Evolutionary conservation across 2,329 filamentous ascomycete genomes (phyloP).

Genomic region (Metarhizium anisopliae): DNA sequence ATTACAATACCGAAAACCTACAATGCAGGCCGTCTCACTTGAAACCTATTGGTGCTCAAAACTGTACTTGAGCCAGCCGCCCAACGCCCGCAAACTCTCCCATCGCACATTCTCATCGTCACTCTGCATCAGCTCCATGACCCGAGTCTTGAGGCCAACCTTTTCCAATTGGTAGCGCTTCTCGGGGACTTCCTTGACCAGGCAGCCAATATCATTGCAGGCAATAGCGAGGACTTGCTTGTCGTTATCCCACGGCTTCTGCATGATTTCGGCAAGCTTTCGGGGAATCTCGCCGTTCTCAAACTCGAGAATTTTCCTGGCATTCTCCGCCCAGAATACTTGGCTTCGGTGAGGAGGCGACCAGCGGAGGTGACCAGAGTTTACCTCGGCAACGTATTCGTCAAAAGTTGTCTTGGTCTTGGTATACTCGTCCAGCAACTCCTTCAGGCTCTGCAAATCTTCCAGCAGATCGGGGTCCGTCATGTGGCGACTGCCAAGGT

Average conservation of each 20-base stretch:
- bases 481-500: slow-evolving; percentile 52
- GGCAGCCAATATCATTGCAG: slow-evolving; percentile 81
- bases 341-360: slow-evolving; percentile 81
- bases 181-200: slow-evolving; percentile 86
- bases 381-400: slow-evolving; percentile 81
- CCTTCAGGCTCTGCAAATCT: slow-evolving; percentile 51
- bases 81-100: slow-evolving; percentile 82
- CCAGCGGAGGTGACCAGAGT: slow-evolving; percentile 83
- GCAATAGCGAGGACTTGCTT: slow-evolving; percentile 86
- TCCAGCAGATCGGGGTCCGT: slow-evolving; percentile 56
- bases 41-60: slow-evolving; percentile 32
- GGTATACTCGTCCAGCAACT: slow-evolving; percentile 57
- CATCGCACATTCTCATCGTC: slow-evolving; percentile 81
- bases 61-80: slow-evolving; percentile 56
- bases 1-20: background rate
- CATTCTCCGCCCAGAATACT: slow-evolving; percentile 88
- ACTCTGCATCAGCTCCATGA: slow-evolving; percentile 92
- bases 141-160: slow-evolving; percentile 71
- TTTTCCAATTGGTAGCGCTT: slow-evolving; percentile 72
- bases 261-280: slow-evolving; percentile 78
- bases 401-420: slow-evolving; percentile 72
- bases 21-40: slow-evolving; percentile 10
- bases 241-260: slow-evolving; percentile 64
- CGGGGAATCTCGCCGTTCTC: slow-evolving; percentile 70
- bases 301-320: slow-evolving; percentile 74